A percentile compares a stretch with the other conserved stretches of the same genome.
Evolutionary conservation across 78 protist genomes (phyloP).

Genomic region (Dictyostelium citrinum): DNA sequence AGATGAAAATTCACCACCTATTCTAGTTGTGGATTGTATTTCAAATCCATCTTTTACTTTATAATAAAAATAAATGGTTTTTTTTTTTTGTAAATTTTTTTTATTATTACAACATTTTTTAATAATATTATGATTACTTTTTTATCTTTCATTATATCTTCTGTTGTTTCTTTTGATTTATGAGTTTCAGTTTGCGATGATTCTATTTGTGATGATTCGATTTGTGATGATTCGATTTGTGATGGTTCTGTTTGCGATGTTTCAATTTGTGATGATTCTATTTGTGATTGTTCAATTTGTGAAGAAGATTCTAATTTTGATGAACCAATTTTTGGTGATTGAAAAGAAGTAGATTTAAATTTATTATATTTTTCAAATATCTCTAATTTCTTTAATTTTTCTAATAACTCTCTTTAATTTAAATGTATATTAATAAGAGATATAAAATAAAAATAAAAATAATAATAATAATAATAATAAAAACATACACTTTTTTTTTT

Average conservation of each 20-base stretch:
- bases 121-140: background rate
- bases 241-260: background rate
- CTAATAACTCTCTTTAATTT: background rate
- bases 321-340: background rate
- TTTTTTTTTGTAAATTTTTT: background rate
- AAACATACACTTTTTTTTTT: conserved; percentile 42
- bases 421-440: background rate
- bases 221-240: background rate
- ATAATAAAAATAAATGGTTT: background rate
- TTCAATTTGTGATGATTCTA: background rate
- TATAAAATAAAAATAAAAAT: background rate
- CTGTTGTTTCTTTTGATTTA: background rate
- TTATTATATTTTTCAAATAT: conserved; percentile 14
- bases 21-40: background rate
- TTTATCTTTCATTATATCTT: conserved; percentile 10
- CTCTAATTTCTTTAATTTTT: conserved; percentile 22
- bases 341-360: background rate
- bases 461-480: background rate
- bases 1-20: background rate
- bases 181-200: background rate
- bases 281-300: background rate
- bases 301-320: background rate
- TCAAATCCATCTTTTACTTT: background rate
- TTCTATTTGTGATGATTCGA: background rate
- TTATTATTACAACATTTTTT: background rate